phyloP scores from a whole-genome alignment of 306 rosid species.

The Cicer cuneatum region DNA sequence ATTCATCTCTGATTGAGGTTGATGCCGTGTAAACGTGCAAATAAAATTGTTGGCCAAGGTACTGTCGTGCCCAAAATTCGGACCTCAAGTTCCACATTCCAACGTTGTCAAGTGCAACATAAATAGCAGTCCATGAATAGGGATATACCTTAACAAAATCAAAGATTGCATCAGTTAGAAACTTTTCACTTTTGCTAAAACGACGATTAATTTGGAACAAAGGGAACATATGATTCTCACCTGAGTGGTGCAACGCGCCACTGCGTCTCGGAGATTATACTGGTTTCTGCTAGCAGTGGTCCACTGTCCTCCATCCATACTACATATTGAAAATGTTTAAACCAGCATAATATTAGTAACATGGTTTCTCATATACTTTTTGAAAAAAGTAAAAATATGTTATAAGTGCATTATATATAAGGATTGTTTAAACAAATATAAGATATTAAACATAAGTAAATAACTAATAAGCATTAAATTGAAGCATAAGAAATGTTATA shows the following conservation, averaged over 20 bases:
- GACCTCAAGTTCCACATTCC: conserved; percentile 99
- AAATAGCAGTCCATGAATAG: conserved; percentile 89
- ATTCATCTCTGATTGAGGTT: conserved; percentile 86
- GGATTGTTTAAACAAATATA: too few relatives aligned
- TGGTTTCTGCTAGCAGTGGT: conserved; percentile 61
- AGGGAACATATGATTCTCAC: conserved; percentile 44
- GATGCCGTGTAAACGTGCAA: conserved; percentile 80
- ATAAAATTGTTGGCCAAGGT: conserved; percentile 88
- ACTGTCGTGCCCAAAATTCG: conserved; percentile 95
- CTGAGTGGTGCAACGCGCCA: conserved; percentile 92
- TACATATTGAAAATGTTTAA: conserved; percentile 42
- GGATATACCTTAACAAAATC: conserved; percentile 77
- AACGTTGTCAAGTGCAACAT: conserved; percentile 88
- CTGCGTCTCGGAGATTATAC: conserved; percentile 91
- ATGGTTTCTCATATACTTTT: too few relatives aligned
- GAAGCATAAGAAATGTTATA: not conserved
- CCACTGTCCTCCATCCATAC: conserved; percentile 99
- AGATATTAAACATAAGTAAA: too few relatives aligned
- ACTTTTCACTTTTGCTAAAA: too few relatives aligned
- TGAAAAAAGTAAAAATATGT: too few relatives aligned
- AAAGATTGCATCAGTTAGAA: not conserved
- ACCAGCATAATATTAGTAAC: not conserved
- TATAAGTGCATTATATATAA: too few relatives aligned
- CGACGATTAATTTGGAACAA: too few relatives aligned
- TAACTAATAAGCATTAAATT: not conserved